phyloP scores from a whole-genome alignment of 2,329 filamentous ascomycete genomes.

The Stachybotrys elegans region DNA sequence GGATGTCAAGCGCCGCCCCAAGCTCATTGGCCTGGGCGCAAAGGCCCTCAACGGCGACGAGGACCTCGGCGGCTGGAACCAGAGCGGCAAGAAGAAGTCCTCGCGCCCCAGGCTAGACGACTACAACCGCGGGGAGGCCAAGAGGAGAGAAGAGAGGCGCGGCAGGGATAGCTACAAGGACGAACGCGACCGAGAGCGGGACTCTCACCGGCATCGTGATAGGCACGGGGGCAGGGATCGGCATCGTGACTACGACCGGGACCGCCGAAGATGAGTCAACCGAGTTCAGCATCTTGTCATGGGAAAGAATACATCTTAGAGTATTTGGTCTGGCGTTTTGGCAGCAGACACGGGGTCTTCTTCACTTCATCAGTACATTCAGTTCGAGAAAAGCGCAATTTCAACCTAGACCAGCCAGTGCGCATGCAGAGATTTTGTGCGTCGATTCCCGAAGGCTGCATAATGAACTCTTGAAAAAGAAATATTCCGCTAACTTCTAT shows the following conservation, averaged over 20 bases:
- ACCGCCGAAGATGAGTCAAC: slow-evolving; percentile 15
- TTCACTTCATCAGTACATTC: no score
- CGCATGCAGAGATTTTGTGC: no score
- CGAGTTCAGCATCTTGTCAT: no score
- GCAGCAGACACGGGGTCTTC: slow-evolving; percentile 6
- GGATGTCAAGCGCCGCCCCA: slow-evolving; percentile 66
- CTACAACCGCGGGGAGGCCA: slow-evolving; percentile 40
- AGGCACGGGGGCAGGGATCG: slow-evolving; percentile 30
- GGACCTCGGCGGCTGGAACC: slow-evolving; percentile 78
- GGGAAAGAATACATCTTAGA: no score
- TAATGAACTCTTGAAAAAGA: no score
- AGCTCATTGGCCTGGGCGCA: slow-evolving; percentile 82
- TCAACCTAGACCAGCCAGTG: no score
- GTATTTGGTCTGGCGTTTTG: slow-evolving; percentile 9
- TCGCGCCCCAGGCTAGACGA: slow-evolving; percentile 43
- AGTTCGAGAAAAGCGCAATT: no score
- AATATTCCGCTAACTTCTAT: no score
- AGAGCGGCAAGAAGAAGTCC: slow-evolving; percentile 52
- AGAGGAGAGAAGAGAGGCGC: slow-evolving; percentile 36
- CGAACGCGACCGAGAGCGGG: slow-evolving; percentile 32
- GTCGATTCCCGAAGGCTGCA: no score
- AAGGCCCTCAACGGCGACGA: slow-evolving; percentile 69
- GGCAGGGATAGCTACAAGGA: slow-evolving; percentile 42
- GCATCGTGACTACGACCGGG: slow-evolving; percentile 14
- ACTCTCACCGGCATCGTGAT: slow-evolving; percentile 28